A percentile compares a stretch with the other conserved stretches of the same genome.
Evolutionary conservation across 2,329 filamentous ascomycete species (phyloP).

Genomic region (Microcyclospora tardicrescens): DNA sequence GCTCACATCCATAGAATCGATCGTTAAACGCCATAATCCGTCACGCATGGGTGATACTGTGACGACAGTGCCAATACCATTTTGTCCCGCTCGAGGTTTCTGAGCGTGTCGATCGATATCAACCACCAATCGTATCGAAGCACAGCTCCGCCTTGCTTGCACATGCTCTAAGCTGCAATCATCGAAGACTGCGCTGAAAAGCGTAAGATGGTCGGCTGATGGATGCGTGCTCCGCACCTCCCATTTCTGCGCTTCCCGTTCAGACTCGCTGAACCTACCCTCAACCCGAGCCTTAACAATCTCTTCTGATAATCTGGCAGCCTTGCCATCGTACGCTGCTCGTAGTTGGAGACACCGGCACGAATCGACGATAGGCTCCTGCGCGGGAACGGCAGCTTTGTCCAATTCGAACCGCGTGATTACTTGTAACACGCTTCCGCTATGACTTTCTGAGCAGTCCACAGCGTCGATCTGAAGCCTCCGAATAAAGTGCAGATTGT

Average conservation of each 20-base stretch:
- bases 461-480: constrained; percentile 15
- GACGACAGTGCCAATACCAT: constrained; percentile 57
- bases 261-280: constrained; percentile 67
- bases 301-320: constrained; percentile 67
- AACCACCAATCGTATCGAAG: constrained; percentile 58
- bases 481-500: constrained; percentile 56
- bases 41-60: constrained; percentile 46
- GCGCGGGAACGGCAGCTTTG: constrained; percentile 8
- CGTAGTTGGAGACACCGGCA: constrained; percentile 49
- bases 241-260: constrained; percentile 72
- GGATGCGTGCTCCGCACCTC: constrained; percentile 58
- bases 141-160: constrained; percentile 53
- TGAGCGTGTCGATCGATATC: constrained; percentile 36
- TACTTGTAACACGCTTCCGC: constrained; percentile 16
- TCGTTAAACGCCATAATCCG: constrained; percentile 42
- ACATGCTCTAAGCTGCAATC: constrained; percentile 50
- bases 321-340: constrained; percentile 66
- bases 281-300: constrained; percentile 77
- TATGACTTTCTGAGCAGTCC: constrained; percentile 16
- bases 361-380: constrained; percentile 13
- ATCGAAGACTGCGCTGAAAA: constrained; percentile 58
- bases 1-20: constrained; percentile 55
- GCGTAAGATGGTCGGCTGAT: constrained; percentile 40
- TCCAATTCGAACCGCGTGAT: constrained; percentile 15
- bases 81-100: constrained; percentile 28